These are phyloP conservation scores for Ampelomyces quisqualis DNA, from an alignment of 2,329 filamentous ascomycete genomes.

Conservation along the genomic window DNA sequence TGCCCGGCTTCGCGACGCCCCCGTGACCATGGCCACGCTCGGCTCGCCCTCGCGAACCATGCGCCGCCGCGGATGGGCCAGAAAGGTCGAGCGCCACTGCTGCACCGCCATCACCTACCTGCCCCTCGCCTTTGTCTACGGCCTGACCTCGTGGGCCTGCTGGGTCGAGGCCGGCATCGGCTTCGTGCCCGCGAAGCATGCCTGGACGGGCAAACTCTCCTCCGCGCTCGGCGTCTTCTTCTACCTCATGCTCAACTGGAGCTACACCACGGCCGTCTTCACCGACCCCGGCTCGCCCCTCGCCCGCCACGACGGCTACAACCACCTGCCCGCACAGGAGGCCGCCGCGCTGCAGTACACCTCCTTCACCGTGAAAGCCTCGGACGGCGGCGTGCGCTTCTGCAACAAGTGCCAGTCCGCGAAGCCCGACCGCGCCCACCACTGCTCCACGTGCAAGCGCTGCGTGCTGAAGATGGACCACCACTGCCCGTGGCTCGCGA, in stretches of 20 bases:
- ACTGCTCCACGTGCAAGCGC: slow-evolving; percentile 90
- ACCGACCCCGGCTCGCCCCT: slow-evolving; percentile 76
- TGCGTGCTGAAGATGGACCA: slow-evolving; percentile 99
- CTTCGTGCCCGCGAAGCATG: slow-evolving; percentile 36
- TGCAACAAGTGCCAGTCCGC: slow-evolving; percentile 97
- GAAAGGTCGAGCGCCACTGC: slow-evolving; percentile 78
- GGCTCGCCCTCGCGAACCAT: slow-evolving; percentile 42
- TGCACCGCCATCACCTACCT: slow-evolving; percentile 78
- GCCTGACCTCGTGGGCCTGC: slow-evolving; percentile 88
- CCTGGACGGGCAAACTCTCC: slow-evolving; percentile 46
- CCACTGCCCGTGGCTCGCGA: slow-evolving; percentile 97
- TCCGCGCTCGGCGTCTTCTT: slow-evolving; percentile 68
- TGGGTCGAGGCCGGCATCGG: slow-evolving; percentile 81
- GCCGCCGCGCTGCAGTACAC: slow-evolving; percentile 57
- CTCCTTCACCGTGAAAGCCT: slow-evolving; percentile 85
- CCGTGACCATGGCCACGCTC: slow-evolving; percentile 42
- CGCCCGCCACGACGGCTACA: slow-evolving; percentile 62
- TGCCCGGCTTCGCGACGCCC: slow-evolving; percentile 24
- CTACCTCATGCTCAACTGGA: slow-evolving; percentile 80
- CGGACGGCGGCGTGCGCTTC: slow-evolving; percentile 77
- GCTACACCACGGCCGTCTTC: slow-evolving; percentile 91
- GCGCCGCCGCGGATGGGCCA: slow-evolving; percentile 56
- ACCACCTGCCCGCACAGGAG: slow-evolving; percentile 74
- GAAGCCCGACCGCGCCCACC: slow-evolving; percentile 94
- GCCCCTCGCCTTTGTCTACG: slow-evolving; percentile 85